Conservation (phyloP, 208 protist species). For the Leishmania martiniquensis region DNA sequence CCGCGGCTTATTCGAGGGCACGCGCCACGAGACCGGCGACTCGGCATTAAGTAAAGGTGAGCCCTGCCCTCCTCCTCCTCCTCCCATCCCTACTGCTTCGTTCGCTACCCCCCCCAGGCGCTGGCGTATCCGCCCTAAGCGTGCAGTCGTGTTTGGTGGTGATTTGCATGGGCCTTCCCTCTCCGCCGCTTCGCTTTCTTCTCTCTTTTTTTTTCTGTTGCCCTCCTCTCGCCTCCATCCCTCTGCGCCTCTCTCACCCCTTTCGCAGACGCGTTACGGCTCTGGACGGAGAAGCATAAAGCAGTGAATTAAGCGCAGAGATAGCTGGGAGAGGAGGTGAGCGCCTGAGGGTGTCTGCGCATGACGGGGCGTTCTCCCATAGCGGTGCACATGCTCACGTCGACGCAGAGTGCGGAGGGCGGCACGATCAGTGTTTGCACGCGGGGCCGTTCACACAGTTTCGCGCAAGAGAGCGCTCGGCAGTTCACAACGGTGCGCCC, state of each 20-base stretch:
- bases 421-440: neutral
- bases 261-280: neutral
- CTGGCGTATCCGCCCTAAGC: neutral
- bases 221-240: neutral
- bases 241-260: too few relatives aligned
- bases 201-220: neutral
- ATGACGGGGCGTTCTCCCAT: neutral
- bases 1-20: slow-evolving; percentile 68
- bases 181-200: too few relatives aligned
- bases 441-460: neutral
- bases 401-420: neutral
- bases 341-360: neutral
- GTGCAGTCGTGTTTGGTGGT: neutral
- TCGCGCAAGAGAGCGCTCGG: neutral
- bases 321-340: neutral
- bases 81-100: neutral
- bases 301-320: neutral
- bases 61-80: neutral
- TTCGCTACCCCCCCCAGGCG: neutral
- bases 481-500: neutral
- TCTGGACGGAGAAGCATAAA: neutral
- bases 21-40: slow-evolving; percentile 45
- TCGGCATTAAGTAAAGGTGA: slow-evolving; percentile 17
- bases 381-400: neutral
- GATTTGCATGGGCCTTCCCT: too few relatives aligned